phyloP scores from a whole-genome alignment of 106 monocot species.

The Xerophyta viscosa region DNA sequence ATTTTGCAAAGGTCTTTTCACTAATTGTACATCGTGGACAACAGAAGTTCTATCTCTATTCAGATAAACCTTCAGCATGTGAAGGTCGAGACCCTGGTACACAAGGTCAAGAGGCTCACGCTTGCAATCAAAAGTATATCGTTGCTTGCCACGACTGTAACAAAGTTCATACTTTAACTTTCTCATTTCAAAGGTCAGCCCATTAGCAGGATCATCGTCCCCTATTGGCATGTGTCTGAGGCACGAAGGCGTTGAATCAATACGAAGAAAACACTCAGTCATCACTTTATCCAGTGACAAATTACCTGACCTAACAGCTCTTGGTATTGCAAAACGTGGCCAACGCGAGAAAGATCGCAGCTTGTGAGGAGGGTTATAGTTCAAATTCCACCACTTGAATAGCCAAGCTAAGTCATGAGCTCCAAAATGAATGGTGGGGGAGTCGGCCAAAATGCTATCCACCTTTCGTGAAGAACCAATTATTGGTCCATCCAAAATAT shows the following conservation, averaged over 20 bases:
- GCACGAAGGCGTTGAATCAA: constrained; percentile 67
- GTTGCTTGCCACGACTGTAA: constrained; percentile 86
- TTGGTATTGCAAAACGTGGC: constrained; percentile 92
- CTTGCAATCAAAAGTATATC: constrained; percentile 79
- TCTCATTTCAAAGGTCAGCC: constrained; percentile 53
- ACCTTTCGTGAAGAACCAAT: constrained; percentile 19
- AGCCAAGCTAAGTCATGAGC: constrained; percentile 91
- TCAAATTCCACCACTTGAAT: constrained; percentile 79
- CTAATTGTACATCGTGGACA: constrained; percentile 21
- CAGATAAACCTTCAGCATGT: constrained; percentile 63
- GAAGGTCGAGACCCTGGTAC: constrained; percentile 87
- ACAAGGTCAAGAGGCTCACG: constrained; percentile 95
- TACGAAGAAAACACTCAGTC: constrained; percentile 84
- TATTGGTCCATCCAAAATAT: constrained; percentile 10
- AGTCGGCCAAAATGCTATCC: constrained; percentile 21
- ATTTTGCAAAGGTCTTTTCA: constrained; percentile 20
- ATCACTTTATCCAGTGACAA: constrained; percentile 92
- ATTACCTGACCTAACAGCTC: constrained; percentile 81
- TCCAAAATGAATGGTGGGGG: constrained; percentile 64
- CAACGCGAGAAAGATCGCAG: constrained; percentile 93
- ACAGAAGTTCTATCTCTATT: constrained; percentile 32
- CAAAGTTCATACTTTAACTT: constrained; percentile 85
- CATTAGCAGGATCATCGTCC: constrained; percentile 92
- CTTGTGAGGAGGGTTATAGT: constrained; percentile 89
- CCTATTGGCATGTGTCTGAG: constrained; percentile 66